Base-by-base conservation (phyloP, 129 eudicot species). In the Tanacetum coccineum region DNA sequence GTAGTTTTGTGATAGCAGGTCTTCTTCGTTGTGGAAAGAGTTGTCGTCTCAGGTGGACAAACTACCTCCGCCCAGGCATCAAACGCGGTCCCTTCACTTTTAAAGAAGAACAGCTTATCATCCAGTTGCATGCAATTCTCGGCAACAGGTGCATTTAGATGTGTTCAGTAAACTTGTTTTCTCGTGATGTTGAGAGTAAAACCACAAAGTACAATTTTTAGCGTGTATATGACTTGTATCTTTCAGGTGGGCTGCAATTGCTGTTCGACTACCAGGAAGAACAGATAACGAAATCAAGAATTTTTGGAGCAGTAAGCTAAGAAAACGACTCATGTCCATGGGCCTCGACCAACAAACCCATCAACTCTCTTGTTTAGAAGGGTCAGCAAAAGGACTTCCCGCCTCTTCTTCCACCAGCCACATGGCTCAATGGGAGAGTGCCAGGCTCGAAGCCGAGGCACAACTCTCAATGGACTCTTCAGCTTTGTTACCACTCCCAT, bases 351-450 rank as follows among this genome's bases (percentile, higher is more conserved):
- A 97, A 6, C 82, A 73, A 12, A 94, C 95, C 11, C 99, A 94
- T 71, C 82, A 94, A 73, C 88, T 87, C 13, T 64, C 75, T 32
- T 26, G 69, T 45, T 3, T 54, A 28, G 21, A 60, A 1, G 81
- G 86, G 6, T 54, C 76, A 13, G 53, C 40, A 11, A 73, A 52
- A n/a, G 68, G 81, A 56, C 84, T 70, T 18, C 76, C 96, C 1
- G 40, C 75, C 12, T 79, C 95, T 18, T 74, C 96, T 30, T 82
- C 87, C 22, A 79, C 90, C 4, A 93, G 99, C 62, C 97, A 94
- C 88, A 89, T 84, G 99, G 95, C 97, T 1, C 99, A 94, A 62
- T 94, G 99, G 99, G 99, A 94, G 87, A 82, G 77, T 12, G 99
- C 95, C 0, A 84, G 99, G 88, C 82, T 89, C 11, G 93, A 94